Conservation (phyloP, 129 eudicot species). For the Escallonia herrerae region DNA sequence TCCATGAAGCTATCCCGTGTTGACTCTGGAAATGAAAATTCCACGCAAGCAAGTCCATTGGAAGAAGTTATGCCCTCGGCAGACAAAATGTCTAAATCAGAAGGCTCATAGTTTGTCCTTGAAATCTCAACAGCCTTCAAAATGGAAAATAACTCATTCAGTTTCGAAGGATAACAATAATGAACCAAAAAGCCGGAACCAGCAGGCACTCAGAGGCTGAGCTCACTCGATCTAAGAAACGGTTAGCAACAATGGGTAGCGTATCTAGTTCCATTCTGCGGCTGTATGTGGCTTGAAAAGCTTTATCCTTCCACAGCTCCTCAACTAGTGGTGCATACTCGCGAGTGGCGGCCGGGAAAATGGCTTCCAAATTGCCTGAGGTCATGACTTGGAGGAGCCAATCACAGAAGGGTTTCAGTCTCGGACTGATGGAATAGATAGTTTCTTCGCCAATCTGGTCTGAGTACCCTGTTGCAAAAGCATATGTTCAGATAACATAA, state of each 20-base stretch:
- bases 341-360: constrained; percentile 73
- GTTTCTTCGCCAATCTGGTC: constrained; percentile 28
- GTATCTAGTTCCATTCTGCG: constrained; percentile 46
- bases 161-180: neutral
- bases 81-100: constrained; percentile 73
- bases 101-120: constrained; percentile 66
- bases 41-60: constrained; percentile 69
- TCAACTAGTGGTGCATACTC: constrained; percentile 71
- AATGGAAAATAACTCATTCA: constrained; percentile 3
- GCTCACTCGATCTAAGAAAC: constrained; percentile 68
- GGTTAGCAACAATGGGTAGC: constrained; percentile 58
- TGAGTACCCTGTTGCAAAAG: constrained; percentile 19
- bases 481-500: constrained; percentile 6
- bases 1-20: constrained; percentile 37
- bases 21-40: constrained; percentile 49
- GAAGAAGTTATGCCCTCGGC: constrained; percentile 70
- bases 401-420: constrained; percentile 49
- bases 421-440: constrained; percentile 36
- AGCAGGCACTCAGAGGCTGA: constrained; percentile 1
- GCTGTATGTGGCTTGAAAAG: constrained; percentile 66
- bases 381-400: constrained; percentile 63
- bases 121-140: constrained; percentile 77
- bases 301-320: constrained; percentile 72
- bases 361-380: constrained; percentile 53
- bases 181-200: neutral